Percentiles rank a stretch among this genome's conserved stretches.
These are phyloP conservation scores for Discostella stelligera DNA, from an alignment of 352 stramenopile species.

Conservation along the genomic window DNA sequence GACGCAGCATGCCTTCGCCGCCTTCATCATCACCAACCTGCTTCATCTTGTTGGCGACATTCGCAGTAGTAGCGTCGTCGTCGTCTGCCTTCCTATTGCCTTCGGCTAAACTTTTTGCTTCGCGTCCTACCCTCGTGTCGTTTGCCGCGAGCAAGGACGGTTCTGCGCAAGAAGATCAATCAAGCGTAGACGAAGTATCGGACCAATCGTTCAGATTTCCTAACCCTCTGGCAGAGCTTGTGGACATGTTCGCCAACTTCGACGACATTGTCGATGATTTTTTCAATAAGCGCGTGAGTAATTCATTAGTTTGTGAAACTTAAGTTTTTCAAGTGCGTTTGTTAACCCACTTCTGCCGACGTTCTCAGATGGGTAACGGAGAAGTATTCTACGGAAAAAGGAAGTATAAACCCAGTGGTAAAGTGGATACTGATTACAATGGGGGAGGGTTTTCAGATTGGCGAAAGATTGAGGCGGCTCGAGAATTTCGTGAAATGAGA, in stretches of 20 bases:
- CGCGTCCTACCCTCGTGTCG: background rate
- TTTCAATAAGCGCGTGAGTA: conserved; percentile 62
- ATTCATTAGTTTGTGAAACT: background rate
- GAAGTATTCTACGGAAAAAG: conserved; percentile 73
- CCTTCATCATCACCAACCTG: background rate
- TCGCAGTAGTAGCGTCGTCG: background rate
- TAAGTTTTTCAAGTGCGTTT: background rate
- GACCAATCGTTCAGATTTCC: conserved; percentile 17
- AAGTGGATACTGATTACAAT: conserved; percentile 69
- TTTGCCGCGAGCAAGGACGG: conserved; percentile 1
- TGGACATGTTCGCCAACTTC: conserved; percentile 64
- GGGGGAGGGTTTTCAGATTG: conserved; percentile 69
- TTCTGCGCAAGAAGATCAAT: conserved; percentile 15
- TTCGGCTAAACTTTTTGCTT: background rate
- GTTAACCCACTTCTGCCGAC: background rate
- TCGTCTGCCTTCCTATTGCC: background rate
- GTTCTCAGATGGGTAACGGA: conserved; percentile 57
- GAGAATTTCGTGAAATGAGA: conserved; percentile 65
- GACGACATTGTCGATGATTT: conserved; percentile 79
- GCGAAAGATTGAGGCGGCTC: conserved; percentile 64
- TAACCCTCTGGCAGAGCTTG: conserved; percentile 41
- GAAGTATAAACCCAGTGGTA: conserved; percentile 74
- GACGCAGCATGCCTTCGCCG: no score
- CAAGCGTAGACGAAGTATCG: conserved; percentile 8
- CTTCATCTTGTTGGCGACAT: background rate